Conservation (phyloP, 805 yeast genomes). For the Wickerhamiella lipophila region DNA sequence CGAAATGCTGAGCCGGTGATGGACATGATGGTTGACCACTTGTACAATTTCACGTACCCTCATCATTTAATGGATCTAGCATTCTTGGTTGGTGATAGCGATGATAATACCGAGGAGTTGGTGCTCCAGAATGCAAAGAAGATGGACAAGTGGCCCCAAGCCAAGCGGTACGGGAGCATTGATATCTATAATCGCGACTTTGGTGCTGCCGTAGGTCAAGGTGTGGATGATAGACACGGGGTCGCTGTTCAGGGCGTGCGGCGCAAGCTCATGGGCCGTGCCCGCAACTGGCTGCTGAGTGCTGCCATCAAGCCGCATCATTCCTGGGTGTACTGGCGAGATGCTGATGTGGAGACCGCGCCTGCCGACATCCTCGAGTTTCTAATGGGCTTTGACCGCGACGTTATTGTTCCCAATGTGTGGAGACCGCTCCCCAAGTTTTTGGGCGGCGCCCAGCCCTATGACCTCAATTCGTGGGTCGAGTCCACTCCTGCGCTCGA, state of each 20-base stretch:
- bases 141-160: conserved; percentile 31
- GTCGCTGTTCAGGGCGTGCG: conserved; percentile 96
- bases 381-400: conserved; percentile 82
- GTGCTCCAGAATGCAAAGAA: conserved; percentile 42
- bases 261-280: conserved; percentile 90
- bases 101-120: conserved; percentile 59
- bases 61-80: conserved; percentile 74
- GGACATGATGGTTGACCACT: conserved; percentile 73
- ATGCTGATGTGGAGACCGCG: conserved; percentile 91
- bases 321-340: conserved; percentile 97
- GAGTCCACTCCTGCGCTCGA: conserved; percentile 62
- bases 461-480: conserved; percentile 93
- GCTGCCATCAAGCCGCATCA: conserved; percentile 88
- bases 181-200: conserved; percentile 82
- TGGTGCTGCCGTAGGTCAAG: conserved; percentile 89
- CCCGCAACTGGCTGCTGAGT: conserved; percentile 85
- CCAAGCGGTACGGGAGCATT: conserved; percentile 61
- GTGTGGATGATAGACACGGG: conserved; percentile 89
- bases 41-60: conserved; percentile 70
- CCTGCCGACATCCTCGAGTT: conserved; percentile 83
- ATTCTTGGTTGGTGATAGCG: conserved; percentile 79
- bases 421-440: conserved; percentile 96
- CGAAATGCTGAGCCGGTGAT: conserved; percentile 82
- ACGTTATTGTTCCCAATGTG: conserved; percentile 91
- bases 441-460: conserved; percentile 83